Base-by-base conservation (phyloP, 495 filamentous ascomycete species). In the Penicillium turbatum region DNA sequence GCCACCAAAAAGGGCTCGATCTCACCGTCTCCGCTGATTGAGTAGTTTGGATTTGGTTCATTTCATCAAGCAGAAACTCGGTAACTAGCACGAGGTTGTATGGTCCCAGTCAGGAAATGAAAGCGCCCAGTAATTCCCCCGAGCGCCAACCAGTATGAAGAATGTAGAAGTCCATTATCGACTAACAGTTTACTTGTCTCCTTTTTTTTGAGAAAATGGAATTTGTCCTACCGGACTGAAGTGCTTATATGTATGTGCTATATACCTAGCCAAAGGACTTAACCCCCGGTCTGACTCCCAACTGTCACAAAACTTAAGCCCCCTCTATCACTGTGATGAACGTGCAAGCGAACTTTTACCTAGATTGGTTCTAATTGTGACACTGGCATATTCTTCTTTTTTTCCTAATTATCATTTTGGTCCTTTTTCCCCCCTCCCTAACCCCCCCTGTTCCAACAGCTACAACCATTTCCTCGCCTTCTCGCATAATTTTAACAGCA, bases 11-110 rank as follows among this genome's bases (percentile, higher is more conserved):
- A 56, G 64, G 64, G 61, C 62, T 63, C 62, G 64, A 64, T 66
- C 60, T 61, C 55, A 60, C 48, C 60, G 63, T 64, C 55, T 66
- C 71, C 63, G 63, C 67, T 70, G 70, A 73, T 73, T 53, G 66
- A 56, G 21, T 24, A 4, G 4, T 24, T 24, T 24, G 2, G 21
- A 24, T 24, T 4, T 24, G 21, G 21, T 24, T 24, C 21, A 24
- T 24, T 2, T 2, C 21, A 24, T 24, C 21, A 24, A 4, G 21
- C 2, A 4, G 21, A 29, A 53, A 30, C 37, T 44, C 50, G 17
- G 15, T 48, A 40, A 47, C 40, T 34, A 30, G 21, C 51, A 27
- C 15, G 32, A 9, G 57, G 34, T 24, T 65, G 64, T 64, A 62
- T 67, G 64, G 64, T 52, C 56, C 37, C 21, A 24, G 56, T 49